Conservation (phyloP, 2,329 filamentous ascomycete genomes). For the Ophiostoma quercus region DNA sequence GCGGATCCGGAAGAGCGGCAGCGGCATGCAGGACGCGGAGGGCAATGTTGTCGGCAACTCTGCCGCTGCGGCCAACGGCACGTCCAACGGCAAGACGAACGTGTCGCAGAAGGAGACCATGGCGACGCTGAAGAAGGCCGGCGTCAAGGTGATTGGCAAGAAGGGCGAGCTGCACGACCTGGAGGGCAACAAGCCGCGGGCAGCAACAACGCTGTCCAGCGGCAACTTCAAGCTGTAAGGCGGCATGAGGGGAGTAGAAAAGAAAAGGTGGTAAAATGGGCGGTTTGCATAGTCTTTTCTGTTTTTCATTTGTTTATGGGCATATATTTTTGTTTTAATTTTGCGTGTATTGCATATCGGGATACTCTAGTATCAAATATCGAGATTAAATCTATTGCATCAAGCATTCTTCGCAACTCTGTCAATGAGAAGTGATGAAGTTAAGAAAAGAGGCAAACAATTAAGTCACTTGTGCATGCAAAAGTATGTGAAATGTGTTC, state of each 20-base stretch:
- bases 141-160: slow-evolving; percentile 86
- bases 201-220: slow-evolving; percentile 46
- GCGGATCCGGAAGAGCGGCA: slow-evolving; percentile 65
- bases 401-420: too few species aligned
- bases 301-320: slow-evolving; percentile 13
- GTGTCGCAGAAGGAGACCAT: slow-evolving; percentile 39
- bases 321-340: slow-evolving; percentile 9
- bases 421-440: too few species aligned
- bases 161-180: slow-evolving; percentile 82
- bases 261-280: background rate
- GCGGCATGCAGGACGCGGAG: slow-evolving; percentile 29
- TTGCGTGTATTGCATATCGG: slow-evolving; percentile 14
- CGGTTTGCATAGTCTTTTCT: background rate
- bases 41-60: slow-evolving; percentile 37
- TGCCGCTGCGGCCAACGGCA: slow-evolving; percentile 43
- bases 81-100: slow-evolving; percentile 45
- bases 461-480: too few species aligned
- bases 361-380: background rate
- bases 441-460: too few species aligned
- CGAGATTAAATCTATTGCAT: background rate
- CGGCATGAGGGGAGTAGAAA: background rate
- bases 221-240: slow-evolving; percentile 56
- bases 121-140: slow-evolving; percentile 55
- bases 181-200: slow-evolving; percentile 68
- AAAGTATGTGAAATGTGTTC: background rate